phyloP scores from a whole-genome alignment of 2,329 filamentous ascomycete species.

The Sclerotinia glacialis region DNA sequence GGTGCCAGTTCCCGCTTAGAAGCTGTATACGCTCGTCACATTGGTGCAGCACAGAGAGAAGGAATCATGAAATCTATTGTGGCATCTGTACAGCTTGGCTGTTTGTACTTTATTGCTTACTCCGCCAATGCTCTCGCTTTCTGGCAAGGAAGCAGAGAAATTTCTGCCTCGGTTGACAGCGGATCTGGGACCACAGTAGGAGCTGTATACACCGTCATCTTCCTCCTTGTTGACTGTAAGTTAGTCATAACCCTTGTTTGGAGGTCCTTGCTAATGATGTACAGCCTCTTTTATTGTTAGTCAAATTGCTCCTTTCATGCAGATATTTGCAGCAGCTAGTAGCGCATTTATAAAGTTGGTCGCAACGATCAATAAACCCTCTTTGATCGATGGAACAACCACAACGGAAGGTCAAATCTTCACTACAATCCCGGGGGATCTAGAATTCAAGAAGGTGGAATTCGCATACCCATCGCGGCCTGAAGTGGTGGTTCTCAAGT shows the following conservation, averaged over 20 bases:
- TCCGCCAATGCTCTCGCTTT: conserved; percentile 56
- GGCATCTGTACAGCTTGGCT: conserved; percentile 48
- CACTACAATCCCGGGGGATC: neutral
- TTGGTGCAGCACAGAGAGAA: conserved; percentile 40
- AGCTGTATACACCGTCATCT: conserved; percentile 48
- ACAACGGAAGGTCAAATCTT: conserved; percentile 30
- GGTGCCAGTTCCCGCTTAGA: neutral
- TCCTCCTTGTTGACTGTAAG: conserved; percentile 51
- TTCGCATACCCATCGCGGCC: conserved; percentile 38
- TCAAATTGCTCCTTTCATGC: conserved; percentile 17
- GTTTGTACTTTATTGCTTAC: conserved; percentile 38
- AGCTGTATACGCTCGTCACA: neutral
- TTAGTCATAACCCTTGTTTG: neutral
- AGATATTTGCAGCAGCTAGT: conserved; percentile 14
- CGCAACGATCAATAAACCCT: neutral
- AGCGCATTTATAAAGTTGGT: conserved; percentile 6
- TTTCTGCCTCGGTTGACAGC: conserved; percentile 42
- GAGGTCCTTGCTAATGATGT: neutral
- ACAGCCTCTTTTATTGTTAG: conserved; percentile 13
- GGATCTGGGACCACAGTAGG: conserved; percentile 9
- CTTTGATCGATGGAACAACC: conserved; percentile 7
- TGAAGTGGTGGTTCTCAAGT: conserved; percentile 35
- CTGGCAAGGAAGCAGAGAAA: conserved; percentile 48
- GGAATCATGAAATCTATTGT: conserved; percentile 50
- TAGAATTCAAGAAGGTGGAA: conserved; percentile 38